Evolutionary conservation across 2,329 filamentous ascomycete genomes (phyloP).

Genomic region (Ceratocystiopsis brevicomis): DNA sequence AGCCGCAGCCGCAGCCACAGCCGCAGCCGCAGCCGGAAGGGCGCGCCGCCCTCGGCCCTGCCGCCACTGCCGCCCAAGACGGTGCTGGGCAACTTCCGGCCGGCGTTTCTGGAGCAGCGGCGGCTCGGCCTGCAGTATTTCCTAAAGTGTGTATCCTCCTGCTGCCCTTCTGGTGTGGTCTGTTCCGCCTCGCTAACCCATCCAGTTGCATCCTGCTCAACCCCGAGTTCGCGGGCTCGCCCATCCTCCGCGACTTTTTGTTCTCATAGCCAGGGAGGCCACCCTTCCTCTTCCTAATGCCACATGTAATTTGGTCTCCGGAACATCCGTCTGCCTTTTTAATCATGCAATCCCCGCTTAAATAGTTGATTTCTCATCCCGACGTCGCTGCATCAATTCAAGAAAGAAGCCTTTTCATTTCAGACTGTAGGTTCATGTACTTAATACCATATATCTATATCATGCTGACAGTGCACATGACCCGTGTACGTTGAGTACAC

Average conservation of each 20-base stretch:
- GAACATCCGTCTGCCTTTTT: not conserved
- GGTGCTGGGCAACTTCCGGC: constrained; percentile 67
- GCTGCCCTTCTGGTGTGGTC: not conserved
- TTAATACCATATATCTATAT: not conserved
- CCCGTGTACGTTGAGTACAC: constrained; percentile 2
- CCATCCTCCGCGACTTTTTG: constrained; percentile 77
- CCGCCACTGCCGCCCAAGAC: constrained; percentile 86
- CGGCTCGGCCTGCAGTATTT: constrained; percentile 77
- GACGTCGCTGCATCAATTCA: too few species aligned
- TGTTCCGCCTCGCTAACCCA: constrained; percentile 2
- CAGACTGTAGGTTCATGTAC: too few species aligned
- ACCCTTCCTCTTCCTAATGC: not conserved
- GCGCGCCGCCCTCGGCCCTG: constrained; percentile 34
- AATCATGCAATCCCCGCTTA: not conserved
- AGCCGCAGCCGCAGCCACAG: not conserved
- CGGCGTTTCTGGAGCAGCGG: constrained; percentile 69
- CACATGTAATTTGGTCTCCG: too few species aligned
- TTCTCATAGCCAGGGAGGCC: constrained; percentile 31
- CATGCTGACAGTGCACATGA: not conserved
- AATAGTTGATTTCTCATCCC: too few species aligned
- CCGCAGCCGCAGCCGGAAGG: not conserved
- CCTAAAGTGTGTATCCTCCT: constrained; percentile 48
- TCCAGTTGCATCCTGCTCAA: constrained; percentile 73
- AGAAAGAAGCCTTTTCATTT: too few species aligned
- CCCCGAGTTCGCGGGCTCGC: constrained; percentile 83